phyloP scores from a whole-genome alignment of 306 rosid species.

The Casuarina equisetifolia region DNA sequence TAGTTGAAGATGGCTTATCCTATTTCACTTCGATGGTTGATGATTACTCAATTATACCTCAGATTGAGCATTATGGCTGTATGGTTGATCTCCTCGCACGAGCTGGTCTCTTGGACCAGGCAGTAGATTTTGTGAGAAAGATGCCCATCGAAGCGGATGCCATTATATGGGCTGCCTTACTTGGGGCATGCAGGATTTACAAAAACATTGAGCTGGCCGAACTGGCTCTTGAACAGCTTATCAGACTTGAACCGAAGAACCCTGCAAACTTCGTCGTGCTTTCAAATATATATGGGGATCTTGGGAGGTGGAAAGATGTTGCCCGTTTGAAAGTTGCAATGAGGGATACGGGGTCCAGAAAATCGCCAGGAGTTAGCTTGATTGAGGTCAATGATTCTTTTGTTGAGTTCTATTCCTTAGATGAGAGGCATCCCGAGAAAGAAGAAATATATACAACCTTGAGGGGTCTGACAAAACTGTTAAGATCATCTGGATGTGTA shows the following conservation, averaged over 20 bases:
- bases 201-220: slow-evolving; percentile 49
- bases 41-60: slow-evolving; percentile 39
- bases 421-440: slow-evolving; percentile 39
- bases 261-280: slow-evolving; percentile 51
- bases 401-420: slow-evolving; percentile 40
- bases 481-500: slow-evolving; percentile 34
- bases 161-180: slow-evolving; percentile 54
- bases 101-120: slow-evolving; percentile 51
- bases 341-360: slow-evolving; percentile 47
- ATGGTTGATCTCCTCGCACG: slow-evolving; percentile 59
- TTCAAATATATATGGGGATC: slow-evolving; percentile 53
- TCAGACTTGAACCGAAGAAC: slow-evolving; percentile 46
- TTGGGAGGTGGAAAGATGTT: slow-evolving; percentile 54
- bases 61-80: slow-evolving; percentile 63
- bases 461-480: slow-evolving; percentile 34
- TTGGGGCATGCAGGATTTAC: slow-evolving; percentile 46
- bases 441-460: slow-evolving; percentile 39
- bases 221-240: slow-evolving; percentile 37
- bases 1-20: slow-evolving; percentile 50
- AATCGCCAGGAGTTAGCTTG: slow-evolving; percentile 47
- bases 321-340: slow-evolving; percentile 48
- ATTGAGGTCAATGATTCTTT: slow-evolving; percentile 41
- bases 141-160: slow-evolving; percentile 60
- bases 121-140: slow-evolving; percentile 40
- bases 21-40: slow-evolving; percentile 48